Evolutionary conservation across 2,329 filamentous ascomycete species (phyloP).

Genomic region (Hymenoscyphus fraxineus): DNA sequence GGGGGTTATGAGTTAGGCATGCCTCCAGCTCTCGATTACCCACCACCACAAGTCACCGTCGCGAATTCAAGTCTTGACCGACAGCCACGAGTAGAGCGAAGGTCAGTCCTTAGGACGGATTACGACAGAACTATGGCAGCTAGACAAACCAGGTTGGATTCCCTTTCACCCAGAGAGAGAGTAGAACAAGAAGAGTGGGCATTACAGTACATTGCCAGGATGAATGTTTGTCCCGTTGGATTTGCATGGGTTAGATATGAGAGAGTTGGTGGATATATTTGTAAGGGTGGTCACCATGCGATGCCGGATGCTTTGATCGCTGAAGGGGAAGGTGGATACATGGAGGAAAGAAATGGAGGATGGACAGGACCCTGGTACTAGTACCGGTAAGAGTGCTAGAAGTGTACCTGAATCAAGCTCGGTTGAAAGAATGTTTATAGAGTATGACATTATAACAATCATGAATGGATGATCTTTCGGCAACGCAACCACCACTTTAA

Average conservation of each 20-base stretch:
- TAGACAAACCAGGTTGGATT: background rate
- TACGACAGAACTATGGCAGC: conserved; percentile 9
- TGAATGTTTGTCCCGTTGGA: conserved; percentile 53
- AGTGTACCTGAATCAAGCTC: no score
- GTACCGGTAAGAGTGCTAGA: background rate
- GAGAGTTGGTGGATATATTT: conserved; percentile 50
- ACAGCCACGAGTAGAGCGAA: background rate
- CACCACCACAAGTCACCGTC: background rate
- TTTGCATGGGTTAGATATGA: conserved; percentile 56
- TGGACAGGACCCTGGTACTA: background rate
- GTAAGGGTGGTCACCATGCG: conserved; percentile 56
- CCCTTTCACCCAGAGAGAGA: background rate
- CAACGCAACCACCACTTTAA: no score
- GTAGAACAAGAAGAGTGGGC: conserved; percentile 13
- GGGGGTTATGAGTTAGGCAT: background rate
- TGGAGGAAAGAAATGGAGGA: background rate
- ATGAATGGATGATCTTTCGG: no score
- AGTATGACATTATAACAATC: no score
- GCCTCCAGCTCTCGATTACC: background rate
- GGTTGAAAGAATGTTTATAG: no score
- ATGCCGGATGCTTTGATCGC: conserved; percentile 39
- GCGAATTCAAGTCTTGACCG: background rate
- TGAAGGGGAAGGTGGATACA: conserved; percentile 8
- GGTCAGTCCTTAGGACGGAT: background rate
- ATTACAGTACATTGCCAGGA: conserved; percentile 36